Evolutionary conservation across 306 rosid species (phyloP), one percentile per base, ranked within the genome.

Genomic region (Ceratonia siliqua): DNA sequence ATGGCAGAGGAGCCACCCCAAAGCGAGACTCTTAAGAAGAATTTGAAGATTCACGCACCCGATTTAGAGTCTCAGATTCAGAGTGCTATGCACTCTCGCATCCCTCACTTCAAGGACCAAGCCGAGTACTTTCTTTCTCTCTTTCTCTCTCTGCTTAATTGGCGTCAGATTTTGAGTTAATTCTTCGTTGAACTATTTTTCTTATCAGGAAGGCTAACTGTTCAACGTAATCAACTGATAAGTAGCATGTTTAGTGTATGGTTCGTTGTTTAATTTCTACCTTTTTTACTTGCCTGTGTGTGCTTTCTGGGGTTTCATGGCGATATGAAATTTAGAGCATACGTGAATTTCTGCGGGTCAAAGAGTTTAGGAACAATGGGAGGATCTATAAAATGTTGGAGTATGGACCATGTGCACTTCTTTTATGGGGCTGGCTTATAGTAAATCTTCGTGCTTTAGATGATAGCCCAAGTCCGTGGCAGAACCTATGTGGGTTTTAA

Each of bases 91-190:
- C 82, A 46, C 61, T 78, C 86, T 15, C 94, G 92, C 77, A 72
- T 88, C 79, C n/a, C 87, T 55, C 81, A 90, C 86, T 90, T 90
- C 87, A 92, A 90, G 68, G 85, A 90, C 53, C 96, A 87, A 80
- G 78, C 98, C 46, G 89, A 90, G 97, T 92, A 52, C 28, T 18
- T 22, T 27, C 17, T 52, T 42, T 45, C 62, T 62, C 32, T 72
- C 30, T 73, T 35, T 68, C 63, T 45, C 43, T 54, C 48, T 42
- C 32, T 54, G 39, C 25, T 5, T 28, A 57, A 57, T 57, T 28
- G 4, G 21, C 39, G 10, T 13, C 64, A 12, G 5, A 0, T n/a
- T 32, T 36, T 4, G 28, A 12, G 20, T 70, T 30, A 25, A 48
- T 63, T 42, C 62, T 1, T 42, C 21, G n/a, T 0, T 1, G 9